Conservation (phyloP, 1,284 basidiomycete species). For the Ganoderma meredithae region DNA sequence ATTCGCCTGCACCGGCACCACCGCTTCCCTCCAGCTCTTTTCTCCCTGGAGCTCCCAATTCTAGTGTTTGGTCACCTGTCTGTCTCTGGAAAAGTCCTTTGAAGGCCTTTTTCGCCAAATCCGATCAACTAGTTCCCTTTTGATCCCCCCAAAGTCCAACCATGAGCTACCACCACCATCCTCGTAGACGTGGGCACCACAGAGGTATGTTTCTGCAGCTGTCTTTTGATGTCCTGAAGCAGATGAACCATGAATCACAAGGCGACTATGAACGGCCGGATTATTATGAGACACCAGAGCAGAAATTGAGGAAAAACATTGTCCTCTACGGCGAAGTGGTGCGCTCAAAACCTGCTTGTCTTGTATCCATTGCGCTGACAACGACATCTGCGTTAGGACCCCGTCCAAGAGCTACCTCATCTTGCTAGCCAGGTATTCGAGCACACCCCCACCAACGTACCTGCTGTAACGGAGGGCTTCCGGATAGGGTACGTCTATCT, state of each 20-base stretch:
- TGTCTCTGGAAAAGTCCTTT: neutral
- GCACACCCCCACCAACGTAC: slow-evolving; percentile 61
- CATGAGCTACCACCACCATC: slow-evolving; percentile 56
- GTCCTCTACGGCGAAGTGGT: slow-evolving; percentile 87
- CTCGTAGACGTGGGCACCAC: slow-evolving; percentile 49
- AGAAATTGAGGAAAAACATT: slow-evolving; percentile 73
- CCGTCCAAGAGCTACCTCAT: slow-evolving; percentile 71
- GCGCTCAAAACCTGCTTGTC: slow-evolving; percentile 43
- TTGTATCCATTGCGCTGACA: neutral
- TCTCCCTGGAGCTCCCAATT: neutral
- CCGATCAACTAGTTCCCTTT: neutral
- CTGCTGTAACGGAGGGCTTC: slow-evolving; percentile 77
- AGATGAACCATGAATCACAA: slow-evolving; percentile 21
- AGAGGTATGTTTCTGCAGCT: slow-evolving; percentile 50
- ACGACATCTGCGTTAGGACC: slow-evolving; percentile 57
- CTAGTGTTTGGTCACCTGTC: neutral
- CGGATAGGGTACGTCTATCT: slow-evolving; percentile 66
- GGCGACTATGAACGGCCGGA: slow-evolving; percentile 69
- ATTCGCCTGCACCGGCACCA: neutral
- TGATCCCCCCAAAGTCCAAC: slow-evolving; percentile 4
- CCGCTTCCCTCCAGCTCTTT: neutral
- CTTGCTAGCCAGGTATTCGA: slow-evolving; percentile 72
- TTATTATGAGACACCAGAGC: slow-evolving; percentile 72
- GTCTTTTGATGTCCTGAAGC: neutral
- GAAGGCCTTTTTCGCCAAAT: neutral